Evolutionary conservation across 73 alveolate genomes (phyloP), one percentile per base, ranked within the genome.

Genomic region (Paramecium primaurelia): DNA sequence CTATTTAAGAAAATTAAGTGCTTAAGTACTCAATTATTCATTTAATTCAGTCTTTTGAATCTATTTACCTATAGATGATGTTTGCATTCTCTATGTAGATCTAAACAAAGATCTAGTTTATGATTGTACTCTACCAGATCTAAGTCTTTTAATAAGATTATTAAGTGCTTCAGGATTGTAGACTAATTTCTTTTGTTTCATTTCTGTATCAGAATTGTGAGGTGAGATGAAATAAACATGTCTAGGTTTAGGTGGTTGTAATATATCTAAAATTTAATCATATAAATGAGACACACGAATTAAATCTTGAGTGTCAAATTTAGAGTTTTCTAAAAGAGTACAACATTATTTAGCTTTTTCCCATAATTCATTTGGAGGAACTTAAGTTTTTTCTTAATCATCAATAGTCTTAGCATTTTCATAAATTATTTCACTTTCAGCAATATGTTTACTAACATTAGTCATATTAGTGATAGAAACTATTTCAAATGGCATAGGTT

Each of bases 331-430:
- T 32, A 64, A 34, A 11, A 64, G 47, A 28, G 26, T 64, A 32
- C 84, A 64, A 34, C 84, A 64, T 64, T 64, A 8, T 20, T 34
- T 64, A 10, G 84, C 84, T 36, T 64, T 64, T 34, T 64, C 84
- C 84, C 84, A 64, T 12, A 64, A 25, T 34, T 64, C 84, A 26
- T 64, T 64, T 32, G 84, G 84, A 25, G 84, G 84, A 64, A 64
- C 84, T 32, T 64, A 14, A 64, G 84, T 64, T 28, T n/a, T 28
- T 28, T 64, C 84, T n/a, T 64, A 64, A 8, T 64, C 84, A 64
- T 64, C 84, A 7, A 64, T 4, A n/a, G 84, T 64, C 49, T 64
- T 64, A 34, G 51, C 84, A 64, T 64, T 64, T n/a, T 64, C 84
- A 64, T 64, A 64, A 51, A 64, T 64, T 64, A 64, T 64, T 9